phyloP scores from a whole-genome alignment of 2,329 filamentous ascomycete genomes.

The Colletotrichum salicis region DNA sequence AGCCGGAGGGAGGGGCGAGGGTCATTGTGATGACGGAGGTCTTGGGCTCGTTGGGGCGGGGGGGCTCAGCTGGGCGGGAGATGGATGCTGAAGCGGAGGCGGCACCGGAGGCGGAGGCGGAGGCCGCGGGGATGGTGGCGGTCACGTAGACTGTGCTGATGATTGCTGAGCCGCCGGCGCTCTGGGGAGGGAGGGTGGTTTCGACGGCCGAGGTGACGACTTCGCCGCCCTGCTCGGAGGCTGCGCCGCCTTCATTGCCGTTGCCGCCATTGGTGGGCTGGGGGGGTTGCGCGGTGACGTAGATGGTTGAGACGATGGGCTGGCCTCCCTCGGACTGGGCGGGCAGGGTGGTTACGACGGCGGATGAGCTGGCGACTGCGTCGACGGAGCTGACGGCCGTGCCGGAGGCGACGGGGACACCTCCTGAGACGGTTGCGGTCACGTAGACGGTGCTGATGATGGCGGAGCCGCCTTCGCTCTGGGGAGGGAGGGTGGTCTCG shows the following conservation, averaged over 20 bases:
- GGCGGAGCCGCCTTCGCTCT: constrained; percentile 13
- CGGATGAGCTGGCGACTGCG: constrained; percentile 15
- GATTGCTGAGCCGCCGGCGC: constrained; percentile 2
- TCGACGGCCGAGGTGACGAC: constrained; percentile 20
- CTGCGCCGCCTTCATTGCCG: too few species aligned
- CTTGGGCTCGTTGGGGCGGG: constrained; percentile 24
- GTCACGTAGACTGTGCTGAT: constrained; percentile 23
- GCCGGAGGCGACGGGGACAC: neutral
- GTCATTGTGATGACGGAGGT: constrained; percentile 36
- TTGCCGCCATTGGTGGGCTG: too few species aligned
- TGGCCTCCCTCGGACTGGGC: neutral
- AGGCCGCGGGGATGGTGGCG: neutral
- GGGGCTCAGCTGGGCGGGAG: constrained; percentile 6
- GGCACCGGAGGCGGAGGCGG: neutral
- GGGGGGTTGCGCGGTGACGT: neutral
- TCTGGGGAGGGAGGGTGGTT: constrained; percentile 23
- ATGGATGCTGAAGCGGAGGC: neutral
- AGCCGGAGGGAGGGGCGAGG: constrained; percentile 15
- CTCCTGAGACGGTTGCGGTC: neutral
- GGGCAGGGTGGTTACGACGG: constrained; percentile 20
- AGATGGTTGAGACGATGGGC: constrained; percentile 5
- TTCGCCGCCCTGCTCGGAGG: neutral
- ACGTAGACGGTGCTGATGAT: constrained; percentile 19
- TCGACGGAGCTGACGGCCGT: constrained; percentile 19
- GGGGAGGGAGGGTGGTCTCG: constrained; percentile 19